A percentile compares a stretch with the other conserved stretches of the same genome.
These are phyloP conservation scores for Chamaecyparis obtusa DNA, from an alignment of 75 land plant genomes.

Conservation along the genomic window DNA sequence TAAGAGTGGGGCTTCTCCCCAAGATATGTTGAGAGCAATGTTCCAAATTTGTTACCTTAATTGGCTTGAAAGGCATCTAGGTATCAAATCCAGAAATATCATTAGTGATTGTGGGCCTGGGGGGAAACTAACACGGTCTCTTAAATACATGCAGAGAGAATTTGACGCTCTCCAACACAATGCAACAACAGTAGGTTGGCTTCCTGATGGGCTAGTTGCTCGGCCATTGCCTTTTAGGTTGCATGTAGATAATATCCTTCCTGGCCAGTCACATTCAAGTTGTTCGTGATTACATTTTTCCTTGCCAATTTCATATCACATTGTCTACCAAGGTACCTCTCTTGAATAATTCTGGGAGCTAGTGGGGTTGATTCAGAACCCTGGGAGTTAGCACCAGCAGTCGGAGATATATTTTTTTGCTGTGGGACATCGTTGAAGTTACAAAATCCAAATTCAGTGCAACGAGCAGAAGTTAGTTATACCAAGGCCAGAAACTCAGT, in stretches of 20 bases:
- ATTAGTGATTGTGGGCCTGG: conserved; percentile 61
- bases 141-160: conserved; percentile 64
- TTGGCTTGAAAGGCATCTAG: conserved; percentile 60
- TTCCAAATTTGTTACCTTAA: conserved; percentile 78
- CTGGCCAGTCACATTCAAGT: not conserved
- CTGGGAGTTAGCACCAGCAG: not conserved
- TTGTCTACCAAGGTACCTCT: not conserved
- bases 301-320: not conserved
- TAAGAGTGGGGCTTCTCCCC: conserved; percentile 61
- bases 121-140: conserved; percentile 61
- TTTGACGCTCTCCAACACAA: conserved; percentile 54
- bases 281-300: not conserved
- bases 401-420: not conserved
- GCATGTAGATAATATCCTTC: conserved; percentile 20
- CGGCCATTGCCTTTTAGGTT: conserved; percentile 76
- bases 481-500: not conserved
- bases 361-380: not conserved
- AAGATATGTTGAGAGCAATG: conserved; percentile 87
- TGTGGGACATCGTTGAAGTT: not conserved
- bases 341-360: not conserved
- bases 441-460: not conserved
- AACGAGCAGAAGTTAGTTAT: not conserved
- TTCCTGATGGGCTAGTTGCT: conserved; percentile 79
- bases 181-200: conserved; percentile 68
- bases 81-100: conserved; percentile 28